phyloP scores from a whole-genome alignment of 345 rosid species.

The Corchorus capsularis region DNA sequence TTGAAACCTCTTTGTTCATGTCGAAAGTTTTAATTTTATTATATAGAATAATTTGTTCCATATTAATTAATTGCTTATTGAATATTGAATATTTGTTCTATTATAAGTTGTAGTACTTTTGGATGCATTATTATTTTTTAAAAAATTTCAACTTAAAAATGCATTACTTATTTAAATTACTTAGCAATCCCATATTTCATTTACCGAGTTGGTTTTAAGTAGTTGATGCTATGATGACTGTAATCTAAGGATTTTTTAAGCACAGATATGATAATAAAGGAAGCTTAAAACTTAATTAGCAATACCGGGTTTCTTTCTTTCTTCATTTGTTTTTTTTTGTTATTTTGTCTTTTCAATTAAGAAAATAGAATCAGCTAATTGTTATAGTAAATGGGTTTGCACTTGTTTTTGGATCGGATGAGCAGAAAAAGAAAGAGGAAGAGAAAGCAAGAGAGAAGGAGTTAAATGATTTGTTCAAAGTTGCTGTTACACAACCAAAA shows the following conservation, averaged over 20 bases:
- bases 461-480: constrained; percentile 88
- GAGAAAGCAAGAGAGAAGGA: constrained; percentile 95
- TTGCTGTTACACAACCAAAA: constrained; percentile 94
- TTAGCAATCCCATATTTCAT: background rate
- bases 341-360: background rate
- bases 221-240: background rate
- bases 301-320: background rate
- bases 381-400: background rate
- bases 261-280: background rate
- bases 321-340: background rate
- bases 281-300: background rate
- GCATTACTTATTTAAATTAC: background rate
- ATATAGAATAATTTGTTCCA: background rate
- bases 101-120: background rate
- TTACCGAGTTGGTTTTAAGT: background rate
- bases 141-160: background rate
- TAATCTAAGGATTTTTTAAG: background rate
- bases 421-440: constrained; percentile 97
- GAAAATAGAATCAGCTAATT: background rate
- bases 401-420: background rate
- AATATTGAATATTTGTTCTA: background rate
- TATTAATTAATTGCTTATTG: constrained; percentile 13
- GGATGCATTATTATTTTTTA: background rate
- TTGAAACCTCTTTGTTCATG: background rate
- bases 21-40: background rate